phyloP scores from a whole-genome alignment of 352 stramenopile species.

The Pilasporangium apinafurcum region DNA sequence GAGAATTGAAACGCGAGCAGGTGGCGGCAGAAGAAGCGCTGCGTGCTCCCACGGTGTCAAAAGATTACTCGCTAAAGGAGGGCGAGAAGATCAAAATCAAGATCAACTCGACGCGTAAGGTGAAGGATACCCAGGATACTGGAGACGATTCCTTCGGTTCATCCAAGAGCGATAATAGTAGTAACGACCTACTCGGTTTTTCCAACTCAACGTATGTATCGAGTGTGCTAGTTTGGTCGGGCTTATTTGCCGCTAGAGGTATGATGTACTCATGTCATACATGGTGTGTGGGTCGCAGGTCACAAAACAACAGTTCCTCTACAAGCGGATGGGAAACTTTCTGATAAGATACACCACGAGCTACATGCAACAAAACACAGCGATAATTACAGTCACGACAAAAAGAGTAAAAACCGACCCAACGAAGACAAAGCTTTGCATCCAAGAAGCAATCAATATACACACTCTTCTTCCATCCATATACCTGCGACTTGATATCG shows the following conservation, averaged over 20 bases:
- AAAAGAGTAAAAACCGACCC: too few relatives aligned
- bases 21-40: slow-evolving; percentile 22
- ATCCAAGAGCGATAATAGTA: slow-evolving; percentile 17
- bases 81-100: slow-evolving; percentile 91
- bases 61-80: slow-evolving; percentile 91
- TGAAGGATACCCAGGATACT: slow-evolving; percentile 28
- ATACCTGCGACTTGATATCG: too few relatives aligned
- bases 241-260: too few relatives aligned
- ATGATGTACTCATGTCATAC: too few relatives aligned
- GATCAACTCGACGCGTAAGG: slow-evolving; percentile 55
- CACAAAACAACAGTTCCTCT: too few relatives aligned
- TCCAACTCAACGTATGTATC: slow-evolving; percentile 13
- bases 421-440: too few relatives aligned
- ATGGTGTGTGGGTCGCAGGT: too few relatives aligned
- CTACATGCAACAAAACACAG: too few relatives aligned
- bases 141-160: slow-evolving; percentile 19
- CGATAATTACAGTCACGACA: too few relatives aligned
- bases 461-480: too few relatives aligned
- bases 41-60: slow-evolving; percentile 24
- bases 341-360: too few relatives aligned
- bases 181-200: slow-evolving; percentile 29
- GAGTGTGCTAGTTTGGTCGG: not conserved
- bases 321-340: slow-evolving; percentile 55
- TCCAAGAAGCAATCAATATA: too few relatives aligned
- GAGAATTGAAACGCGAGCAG: slow-evolving; percentile 56